Evolutionary conservation across 164 flowering plant species (phyloP).

Genomic region (Magnolia officinalis): DNA sequence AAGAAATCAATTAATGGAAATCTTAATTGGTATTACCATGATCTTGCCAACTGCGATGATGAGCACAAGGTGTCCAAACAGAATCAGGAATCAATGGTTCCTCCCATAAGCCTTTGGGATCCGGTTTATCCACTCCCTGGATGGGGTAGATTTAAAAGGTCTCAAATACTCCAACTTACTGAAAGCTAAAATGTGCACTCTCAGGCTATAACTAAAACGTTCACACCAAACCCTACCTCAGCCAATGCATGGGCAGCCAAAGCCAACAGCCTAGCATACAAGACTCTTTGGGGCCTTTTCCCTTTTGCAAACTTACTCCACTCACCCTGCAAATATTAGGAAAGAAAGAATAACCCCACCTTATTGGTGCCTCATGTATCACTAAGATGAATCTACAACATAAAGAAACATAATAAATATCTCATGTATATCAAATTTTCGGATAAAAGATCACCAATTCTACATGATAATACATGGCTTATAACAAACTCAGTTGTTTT

Average conservation of each 20-base stretch:
- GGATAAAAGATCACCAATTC: background rate
- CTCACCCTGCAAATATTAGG: conserved; percentile 43
- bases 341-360: background rate
- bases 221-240: conserved; percentile 49
- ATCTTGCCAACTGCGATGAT: conserved; percentile 64
- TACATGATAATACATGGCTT: background rate
- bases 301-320: conserved; percentile 47
- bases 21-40: conserved; percentile 41
- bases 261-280: conserved; percentile 66
- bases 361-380: background rate
- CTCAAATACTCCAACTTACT: background rate
- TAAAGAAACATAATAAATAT: background rate
- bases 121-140: conserved; percentile 67
- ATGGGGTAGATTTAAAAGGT: conserved; percentile 4
- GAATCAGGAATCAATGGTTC: conserved; percentile 66
- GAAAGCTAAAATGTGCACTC: background rate
- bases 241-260: conserved; percentile 97
- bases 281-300: conserved; percentile 46
- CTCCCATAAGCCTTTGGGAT: conserved; percentile 90
- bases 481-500: background rate
- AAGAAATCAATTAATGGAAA: background rate
- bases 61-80: conserved; percentile 89
- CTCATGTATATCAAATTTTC: background rate
- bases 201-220: background rate
- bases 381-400: background rate